A percentile compares a stretch with the other conserved stretches of the same genome.
Conservation (phyloP, 768 basidiomycete species). For the Strobilomyces dryophilus region DNA sequence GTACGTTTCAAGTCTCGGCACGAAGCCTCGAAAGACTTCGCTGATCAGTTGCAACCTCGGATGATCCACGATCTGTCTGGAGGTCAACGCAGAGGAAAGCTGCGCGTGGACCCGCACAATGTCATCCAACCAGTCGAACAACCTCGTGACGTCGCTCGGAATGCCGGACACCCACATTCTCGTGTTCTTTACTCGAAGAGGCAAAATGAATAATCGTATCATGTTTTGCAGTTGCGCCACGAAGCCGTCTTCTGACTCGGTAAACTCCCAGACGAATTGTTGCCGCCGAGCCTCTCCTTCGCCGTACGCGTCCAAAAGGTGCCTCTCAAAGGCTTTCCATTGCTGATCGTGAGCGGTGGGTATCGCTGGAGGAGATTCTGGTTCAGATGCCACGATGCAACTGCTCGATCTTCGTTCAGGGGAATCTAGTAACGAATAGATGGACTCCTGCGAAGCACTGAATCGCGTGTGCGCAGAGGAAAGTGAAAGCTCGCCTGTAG, state of each 20-base stretch:
- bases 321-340: slow-evolving; percentile 21
- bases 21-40: slow-evolving; percentile 53
- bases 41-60: slow-evolving; percentile 52
- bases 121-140: slow-evolving; percentile 89
- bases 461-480: slow-evolving; percentile 11
- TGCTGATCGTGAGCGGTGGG: slow-evolving; percentile 14
- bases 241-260: slow-evolving; percentile 64
- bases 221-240: slow-evolving; percentile 62
- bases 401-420: slow-evolving; percentile 9
- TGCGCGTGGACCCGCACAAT: slow-evolving; percentile 74
- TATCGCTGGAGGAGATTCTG: slow-evolving; percentile 7
- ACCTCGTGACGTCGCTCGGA: slow-evolving; percentile 59
- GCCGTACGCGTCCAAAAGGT: slow-evolving; percentile 35
- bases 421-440: slow-evolving; percentile 21
- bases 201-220: slow-evolving; percentile 69
- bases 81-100: slow-evolving; percentile 48
- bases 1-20: slow-evolving; percentile 72
- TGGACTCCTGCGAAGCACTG: slow-evolving; percentile 22
- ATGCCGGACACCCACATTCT: slow-evolving; percentile 80
- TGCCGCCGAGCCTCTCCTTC: slow-evolving; percentile 57
- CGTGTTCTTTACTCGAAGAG: slow-evolving; percentile 67
- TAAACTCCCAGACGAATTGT: slow-evolving; percentile 64
- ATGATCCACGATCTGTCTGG: slow-evolving; percentile 37
- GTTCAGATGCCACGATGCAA: slow-evolving; percentile 3
- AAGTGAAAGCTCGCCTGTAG: slow-evolving; percentile 8